Base-by-base conservation (phyloP, 192 early-diverging fungal species). In the Gonapodya sp. region DNA sequence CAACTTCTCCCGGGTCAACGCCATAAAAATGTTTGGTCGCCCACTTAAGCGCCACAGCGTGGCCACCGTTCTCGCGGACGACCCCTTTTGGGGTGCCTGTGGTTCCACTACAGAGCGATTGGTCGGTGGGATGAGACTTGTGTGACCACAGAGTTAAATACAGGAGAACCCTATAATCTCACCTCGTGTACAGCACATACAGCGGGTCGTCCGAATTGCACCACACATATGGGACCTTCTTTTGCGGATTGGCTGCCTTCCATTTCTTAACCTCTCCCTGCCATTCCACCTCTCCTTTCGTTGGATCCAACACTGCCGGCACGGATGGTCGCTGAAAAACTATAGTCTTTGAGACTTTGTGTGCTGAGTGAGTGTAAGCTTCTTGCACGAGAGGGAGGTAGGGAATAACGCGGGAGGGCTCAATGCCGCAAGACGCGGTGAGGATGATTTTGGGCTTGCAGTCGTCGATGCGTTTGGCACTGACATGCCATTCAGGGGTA, bases 401-500 rank as follows among this genome's bases (percentile, higher is more conserved):
- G 0, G 91, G 83, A 36, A 96, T 87, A 2, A 91, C 83, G 82
- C 89, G 87, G 35, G 88, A 91, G 82, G 91, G 92, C 83, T 95
- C 94, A 36, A 96, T 88, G 1, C 95, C 96, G 64, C 92, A 94
- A 1, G 92, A 91, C 2, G 93, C 94, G 74, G 91, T 90, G 18
- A 97, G 80, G 35, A 95, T 85, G 1, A 96, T 87, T 77, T 89
- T 90, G 33, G 94, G 94, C 85, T 89, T 88, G 82, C 89, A 89
- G 84, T 94, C 95, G 34, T 91, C 84, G 83, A 97, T 94, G 37
- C 96, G 91, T 84, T 97, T 95, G 36, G 94, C 92, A 36, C 46
- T 64, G 46, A n/a, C n/a, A n/a, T n/a, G n/a, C n/a, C n/a, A n/a
- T n/a, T n/a, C n/a, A n/a, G n/a, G n/a, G n/a, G n/a, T n/a, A n/a